Conservation (phyloP, 2,329 filamentous ascomycete species). For the Exserohilum rostratum region DNA sequence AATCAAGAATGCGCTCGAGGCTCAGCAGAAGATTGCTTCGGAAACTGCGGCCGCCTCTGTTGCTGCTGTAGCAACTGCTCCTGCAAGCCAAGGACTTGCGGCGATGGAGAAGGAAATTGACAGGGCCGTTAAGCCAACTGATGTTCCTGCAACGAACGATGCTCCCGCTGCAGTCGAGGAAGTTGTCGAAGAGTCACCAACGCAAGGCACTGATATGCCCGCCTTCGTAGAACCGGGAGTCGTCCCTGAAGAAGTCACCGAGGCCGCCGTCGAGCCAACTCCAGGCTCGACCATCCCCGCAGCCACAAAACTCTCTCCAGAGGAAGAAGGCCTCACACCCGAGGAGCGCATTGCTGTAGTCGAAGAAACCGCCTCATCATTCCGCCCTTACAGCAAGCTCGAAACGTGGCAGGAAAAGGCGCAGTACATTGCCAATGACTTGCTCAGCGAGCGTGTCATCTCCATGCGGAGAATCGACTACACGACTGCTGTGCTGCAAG, state of each 20-base stretch:
- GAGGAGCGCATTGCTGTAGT: slow-evolving; percentile 25
- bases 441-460: slow-evolving; percentile 54
- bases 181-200: slow-evolving; percentile 15
- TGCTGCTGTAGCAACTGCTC: slow-evolving; percentile 3
- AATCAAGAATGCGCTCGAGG: slow-evolving; percentile 55
- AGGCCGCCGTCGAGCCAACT: slow-evolving; percentile 6
- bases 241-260: slow-evolving; percentile 4
- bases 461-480: slow-evolving; percentile 54
- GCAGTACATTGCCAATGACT: slow-evolving; percentile 34
- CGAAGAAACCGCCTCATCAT: slow-evolving; percentile 17
- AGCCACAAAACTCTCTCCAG: slow-evolving; percentile 11
- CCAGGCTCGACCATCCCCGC: slow-evolving; percentile 10
- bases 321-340: slow-evolving; percentile 10
- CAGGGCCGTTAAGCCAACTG: slow-evolving; percentile 18
- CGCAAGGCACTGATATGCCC: slow-evolving; percentile 6
- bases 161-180: slow-evolving; percentile 9
- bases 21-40: slow-evolving; percentile 33
- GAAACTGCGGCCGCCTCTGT: slow-evolving; percentile 16
- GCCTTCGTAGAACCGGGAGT: slow-evolving; percentile 6
- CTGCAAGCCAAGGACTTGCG: slow-evolving; percentile 3
- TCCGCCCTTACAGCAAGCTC: slow-evolving; percentile 10
- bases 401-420: slow-evolving; percentile 33
- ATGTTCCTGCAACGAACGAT: neutral
- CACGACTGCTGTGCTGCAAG: slow-evolving; percentile 53
- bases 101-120: slow-evolving; percentile 31